These are phyloP conservation scores for Calocybe gangraenosa DNA, from an alignment of 768 basidiomycete species.

Conservation along the genomic window DNA sequence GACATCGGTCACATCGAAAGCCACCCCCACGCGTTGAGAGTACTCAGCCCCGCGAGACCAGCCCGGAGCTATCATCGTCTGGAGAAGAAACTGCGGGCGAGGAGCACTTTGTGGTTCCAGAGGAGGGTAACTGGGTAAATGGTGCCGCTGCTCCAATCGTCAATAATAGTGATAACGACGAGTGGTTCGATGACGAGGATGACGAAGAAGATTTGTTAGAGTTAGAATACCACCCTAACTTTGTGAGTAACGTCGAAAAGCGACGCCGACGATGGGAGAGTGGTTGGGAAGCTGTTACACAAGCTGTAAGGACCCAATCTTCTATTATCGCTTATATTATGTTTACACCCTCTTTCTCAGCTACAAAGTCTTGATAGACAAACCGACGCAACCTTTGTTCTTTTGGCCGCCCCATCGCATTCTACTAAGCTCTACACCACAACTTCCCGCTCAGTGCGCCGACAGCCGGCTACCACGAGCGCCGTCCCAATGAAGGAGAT, in stretches of 20 bases:
- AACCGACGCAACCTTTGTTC: conserved; percentile 73
- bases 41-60: conserved; percentile 79
- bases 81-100: conserved; percentile 82
- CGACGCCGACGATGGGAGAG: conserved; percentile 69
- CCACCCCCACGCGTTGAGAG: conserved; percentile 79
- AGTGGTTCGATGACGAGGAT: conserved; percentile 73
- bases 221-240: conserved; percentile 73
- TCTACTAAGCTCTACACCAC: conserved; percentile 60
- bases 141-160: conserved; percentile 16
- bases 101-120: conserved; percentile 33
- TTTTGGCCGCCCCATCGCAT: conserved; percentile 74
- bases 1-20: conserved; percentile 35
- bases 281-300: conserved; percentile 70
- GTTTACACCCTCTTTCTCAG: conserved; percentile 29
- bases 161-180: conserved; percentile 41
- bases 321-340: background rate
- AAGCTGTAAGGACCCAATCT: conserved; percentile 48
- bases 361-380: conserved; percentile 77
- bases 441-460: conserved; percentile 65
- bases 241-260: conserved; percentile 62
- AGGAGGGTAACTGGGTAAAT: conserved; percentile 35
- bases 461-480: conserved; percentile 41
- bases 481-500: conserved; percentile 50
- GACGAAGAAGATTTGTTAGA: conserved; percentile 71
- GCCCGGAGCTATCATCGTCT: conserved; percentile 69